These are phyloP conservation scores for Blastocystis sp. DNA, from an alignment of 352 stramenopile species.

Conservation along the genomic window DNA sequence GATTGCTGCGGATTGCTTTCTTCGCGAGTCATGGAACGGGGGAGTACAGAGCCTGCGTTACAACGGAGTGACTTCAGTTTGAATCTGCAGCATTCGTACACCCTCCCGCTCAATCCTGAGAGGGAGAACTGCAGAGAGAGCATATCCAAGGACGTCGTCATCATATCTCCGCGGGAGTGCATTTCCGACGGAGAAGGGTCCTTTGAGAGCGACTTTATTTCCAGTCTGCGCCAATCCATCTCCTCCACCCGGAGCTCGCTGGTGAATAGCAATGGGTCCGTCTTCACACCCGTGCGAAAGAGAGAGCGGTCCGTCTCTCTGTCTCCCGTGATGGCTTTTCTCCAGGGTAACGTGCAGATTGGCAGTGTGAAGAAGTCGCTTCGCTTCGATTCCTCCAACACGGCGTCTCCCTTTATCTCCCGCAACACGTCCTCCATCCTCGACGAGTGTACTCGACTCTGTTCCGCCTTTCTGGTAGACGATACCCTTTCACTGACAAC, in stretches of 20 bases:
- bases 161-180: not conserved
- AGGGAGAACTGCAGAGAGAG: not conserved
- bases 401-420: constrained; percentile 48
- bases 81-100: not conserved
- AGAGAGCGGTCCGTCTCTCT: not conserved
- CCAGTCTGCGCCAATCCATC: constrained; percentile 1
- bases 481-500: not conserved
- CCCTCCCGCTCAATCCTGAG: not conserved
- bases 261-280: not conserved
- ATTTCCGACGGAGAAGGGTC: not conserved
- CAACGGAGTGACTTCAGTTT: not conserved
- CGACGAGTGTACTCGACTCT: constrained; percentile 3
- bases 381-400: constrained; percentile 43
- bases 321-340: not conserved
- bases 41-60: not conserved
- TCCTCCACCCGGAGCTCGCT: not conserved
- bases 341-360: not conserved
- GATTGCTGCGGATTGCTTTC: not conserved
- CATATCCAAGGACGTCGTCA: not conserved
- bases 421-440: constrained; percentile 17
- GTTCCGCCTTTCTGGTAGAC: not conserved
- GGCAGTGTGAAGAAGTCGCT: constrained; percentile 23
- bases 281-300: constrained; percentile 48
- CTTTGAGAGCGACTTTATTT: not conserved
- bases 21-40: not conserved